phyloP scores from a whole-genome alignment of 768 basidiomycete genomes.

The Agaricus subrufescens region DNA sequence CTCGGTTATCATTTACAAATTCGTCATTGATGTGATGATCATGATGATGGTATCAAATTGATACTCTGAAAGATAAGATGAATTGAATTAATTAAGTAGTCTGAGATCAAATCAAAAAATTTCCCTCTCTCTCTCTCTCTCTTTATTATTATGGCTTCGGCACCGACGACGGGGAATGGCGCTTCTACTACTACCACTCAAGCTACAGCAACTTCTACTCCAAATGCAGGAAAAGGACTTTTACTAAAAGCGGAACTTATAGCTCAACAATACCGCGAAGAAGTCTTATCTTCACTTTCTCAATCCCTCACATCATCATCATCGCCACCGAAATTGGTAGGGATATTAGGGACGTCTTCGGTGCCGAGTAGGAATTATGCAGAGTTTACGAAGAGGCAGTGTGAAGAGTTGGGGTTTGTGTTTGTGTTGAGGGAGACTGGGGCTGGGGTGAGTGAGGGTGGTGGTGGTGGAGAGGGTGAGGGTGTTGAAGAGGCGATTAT shows the following conservation, averaged over 20 bases:
- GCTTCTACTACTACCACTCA: too few relatives aligned
- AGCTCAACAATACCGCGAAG: slow-evolving; percentile 64
- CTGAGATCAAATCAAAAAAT: too few relatives aligned
- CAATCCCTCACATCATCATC: slow-evolving; percentile 21
- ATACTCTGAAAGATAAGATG: too few relatives aligned
- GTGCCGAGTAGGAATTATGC: slow-evolving; percentile 80
- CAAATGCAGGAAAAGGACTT: slow-evolving; percentile 57
- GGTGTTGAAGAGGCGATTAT: slow-evolving; percentile 96
- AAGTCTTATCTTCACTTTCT: slow-evolving; percentile 49
- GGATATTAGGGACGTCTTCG: slow-evolving; percentile 83
- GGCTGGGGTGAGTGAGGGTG: slow-evolving; percentile 80
- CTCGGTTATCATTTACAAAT: too few relatives aligned
- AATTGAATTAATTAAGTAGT: too few relatives aligned
- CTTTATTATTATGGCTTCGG: too few relatives aligned
- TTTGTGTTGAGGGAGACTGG: slow-evolving; percentile 79
- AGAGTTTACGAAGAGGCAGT: slow-evolving; percentile 89
- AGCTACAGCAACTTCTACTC: background rate
- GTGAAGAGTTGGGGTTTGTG: slow-evolving; percentile 80
- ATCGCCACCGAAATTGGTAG: slow-evolving; percentile 69
- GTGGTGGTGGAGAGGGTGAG: slow-evolving; percentile 71
- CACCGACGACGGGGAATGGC: too few relatives aligned
- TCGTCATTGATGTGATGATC: too few relatives aligned
- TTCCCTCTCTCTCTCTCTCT: too few relatives aligned
- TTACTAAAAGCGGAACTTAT: slow-evolving; percentile 78
- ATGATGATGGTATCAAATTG: too few relatives aligned